Evolutionary conservation across 2,329 filamentous ascomycete species (phyloP), one percentile per base, ranked within the genome.

Genomic region (Penicillium sp.): DNA sequence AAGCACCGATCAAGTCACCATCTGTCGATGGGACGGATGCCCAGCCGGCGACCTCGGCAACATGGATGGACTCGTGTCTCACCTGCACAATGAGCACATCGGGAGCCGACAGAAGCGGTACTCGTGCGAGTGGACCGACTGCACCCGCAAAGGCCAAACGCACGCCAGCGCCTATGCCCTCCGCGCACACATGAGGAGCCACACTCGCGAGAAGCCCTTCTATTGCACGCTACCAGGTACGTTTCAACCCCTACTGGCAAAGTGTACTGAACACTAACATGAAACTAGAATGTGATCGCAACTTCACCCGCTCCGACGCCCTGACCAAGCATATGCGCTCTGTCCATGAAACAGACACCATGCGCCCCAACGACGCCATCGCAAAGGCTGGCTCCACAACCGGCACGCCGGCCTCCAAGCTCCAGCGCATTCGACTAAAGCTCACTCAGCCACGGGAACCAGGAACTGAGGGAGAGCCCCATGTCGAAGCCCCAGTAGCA

Each of bases 261-360:
- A 27, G 24, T 21, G 34, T 7, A n/a, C n/a, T 13, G 4, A n/a
- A 5, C 21, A 42, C 47, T 59, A 32, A 60, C 32, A 21, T n/a
- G 4, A 13, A 14, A 7, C 6, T 39, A 96, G 94, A 99, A 83
- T 99, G 94, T 77, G 94, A 99, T 72, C 89, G 93, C 57, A 92
- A 92, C 31, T 99, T 99, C 67, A 99, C 94, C 2, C 84, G 94
- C 61, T 97, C 93, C 22, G 94, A 99, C 68, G 94, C 94, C 11
- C 82, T 99, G 0, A 92, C 93, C 1, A 99, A 99, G 75, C 94
- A 99, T 72, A 97, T 97, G 91, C 89, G 94, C 65, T 97, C 94
- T 14, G 92, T 99, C 36, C 94, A 99, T 78, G 94, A 99, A 73
- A 97, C 93, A 3, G 94, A 99, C 76, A 90, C 91, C 14, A 81